phyloP scores from a whole-genome alignment of 2,329 filamentous ascomycete genomes.

The Arthroderma sp. region DNA sequence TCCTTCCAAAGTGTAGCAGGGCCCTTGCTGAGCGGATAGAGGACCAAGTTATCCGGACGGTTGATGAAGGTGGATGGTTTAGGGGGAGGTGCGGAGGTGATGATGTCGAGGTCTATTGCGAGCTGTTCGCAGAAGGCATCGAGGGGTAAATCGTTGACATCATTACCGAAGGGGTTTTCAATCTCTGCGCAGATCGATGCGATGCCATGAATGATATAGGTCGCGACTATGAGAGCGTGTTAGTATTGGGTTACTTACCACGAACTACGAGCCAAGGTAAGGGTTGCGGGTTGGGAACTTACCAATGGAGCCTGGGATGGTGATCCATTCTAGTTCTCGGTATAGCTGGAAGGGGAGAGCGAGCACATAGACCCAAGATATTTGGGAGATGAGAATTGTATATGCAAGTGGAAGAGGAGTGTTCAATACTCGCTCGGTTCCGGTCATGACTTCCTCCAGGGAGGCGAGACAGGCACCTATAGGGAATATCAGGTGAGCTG shows the following conservation, averaged over 20 bases:
- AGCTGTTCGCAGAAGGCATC: constrained; percentile 67
- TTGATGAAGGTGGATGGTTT: constrained; percentile 40
- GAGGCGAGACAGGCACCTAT: constrained; percentile 46
- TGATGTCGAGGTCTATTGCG: constrained; percentile 58
- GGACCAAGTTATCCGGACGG: constrained; percentile 37
- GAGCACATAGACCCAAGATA: constrained; percentile 73
- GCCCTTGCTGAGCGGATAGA: constrained; percentile 43
- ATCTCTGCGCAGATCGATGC: constrained; percentile 66
- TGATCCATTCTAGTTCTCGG: constrained; percentile 51
- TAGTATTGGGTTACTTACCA: not conserved
- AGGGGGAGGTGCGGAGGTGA: constrained; percentile 47
- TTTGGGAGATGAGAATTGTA: constrained; percentile 71
- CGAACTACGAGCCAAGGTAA: not conserved
- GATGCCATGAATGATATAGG: constrained; percentile 73
- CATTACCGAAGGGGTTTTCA: constrained; percentile 72
- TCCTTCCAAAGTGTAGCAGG: constrained; percentile 38
- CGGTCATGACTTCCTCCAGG: constrained; percentile 59
- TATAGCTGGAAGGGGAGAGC: constrained; percentile 72
- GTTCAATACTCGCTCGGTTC: constrained; percentile 64
- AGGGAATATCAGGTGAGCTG: constrained; percentile 7
- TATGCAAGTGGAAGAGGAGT: constrained; percentile 75
- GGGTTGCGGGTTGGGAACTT: constrained; percentile 7
- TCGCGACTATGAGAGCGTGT: constrained; percentile 33
- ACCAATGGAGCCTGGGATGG: constrained; percentile 60
- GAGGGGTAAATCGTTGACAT: constrained; percentile 69